Evolutionary conservation across 2,329 filamentous ascomycete genomes (phyloP).

Genomic region (Trichoderma guizhouense): DNA sequence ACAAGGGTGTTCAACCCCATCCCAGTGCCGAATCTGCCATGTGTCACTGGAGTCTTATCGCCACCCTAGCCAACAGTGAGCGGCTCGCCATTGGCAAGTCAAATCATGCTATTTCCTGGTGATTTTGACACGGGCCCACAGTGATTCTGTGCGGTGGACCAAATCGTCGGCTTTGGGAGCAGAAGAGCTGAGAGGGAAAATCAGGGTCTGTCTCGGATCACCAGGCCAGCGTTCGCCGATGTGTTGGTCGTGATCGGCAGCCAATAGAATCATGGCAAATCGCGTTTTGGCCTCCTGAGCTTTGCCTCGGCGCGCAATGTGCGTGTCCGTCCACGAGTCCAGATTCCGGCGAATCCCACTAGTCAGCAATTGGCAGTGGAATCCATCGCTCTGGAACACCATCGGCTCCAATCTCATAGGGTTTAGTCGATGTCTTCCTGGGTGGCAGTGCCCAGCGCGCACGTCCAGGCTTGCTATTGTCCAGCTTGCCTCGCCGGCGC

Average conservation of each 20-base stretch:
- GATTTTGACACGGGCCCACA: neutral
- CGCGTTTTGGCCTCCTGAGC: neutral
- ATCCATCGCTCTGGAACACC: constrained; percentile 61
- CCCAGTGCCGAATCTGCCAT: constrained; percentile 9
- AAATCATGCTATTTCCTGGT: neutral
- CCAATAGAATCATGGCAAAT: neutral
- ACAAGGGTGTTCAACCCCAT: neutral
- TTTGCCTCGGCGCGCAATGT: neutral
- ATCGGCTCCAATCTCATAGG: constrained; percentile 55
- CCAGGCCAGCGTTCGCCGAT: neutral
- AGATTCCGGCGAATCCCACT: neutral
- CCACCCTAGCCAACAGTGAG: neutral
- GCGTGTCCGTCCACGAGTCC: neutral
- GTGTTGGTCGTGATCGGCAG: neutral
- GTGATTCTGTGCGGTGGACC: neutral
- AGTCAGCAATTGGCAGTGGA: constrained; percentile 24
- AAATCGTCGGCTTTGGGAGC: neutral
- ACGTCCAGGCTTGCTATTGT: constrained; percentile 62
- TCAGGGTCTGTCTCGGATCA: constrained; percentile 1
- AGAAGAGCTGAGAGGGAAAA: neutral
- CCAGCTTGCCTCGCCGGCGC: constrained; percentile 63
- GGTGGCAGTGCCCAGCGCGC: constrained; percentile 67
- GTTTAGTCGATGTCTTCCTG: constrained; percentile 51
- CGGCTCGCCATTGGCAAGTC: constrained; percentile 2
- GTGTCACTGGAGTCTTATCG: constrained; percentile 7